Evolutionary conservation across 164 flowering plant species (phyloP).

Genomic region (Litsea cubeba): DNA sequence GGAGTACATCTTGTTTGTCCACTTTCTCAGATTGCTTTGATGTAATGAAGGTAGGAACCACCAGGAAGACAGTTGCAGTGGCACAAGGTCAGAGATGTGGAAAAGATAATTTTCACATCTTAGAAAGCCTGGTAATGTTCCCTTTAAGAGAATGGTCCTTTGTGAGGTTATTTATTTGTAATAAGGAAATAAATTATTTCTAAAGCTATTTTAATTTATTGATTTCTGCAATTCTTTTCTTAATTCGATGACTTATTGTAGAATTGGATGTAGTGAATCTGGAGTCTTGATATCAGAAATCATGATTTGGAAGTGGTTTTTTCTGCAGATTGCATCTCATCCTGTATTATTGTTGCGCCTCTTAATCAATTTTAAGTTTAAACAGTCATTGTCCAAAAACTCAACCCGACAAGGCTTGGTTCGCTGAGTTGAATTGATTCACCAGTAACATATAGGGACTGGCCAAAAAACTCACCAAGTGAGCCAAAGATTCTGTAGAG

Average conservation of each 20-base stretch:
- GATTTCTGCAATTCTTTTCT: not conserved
- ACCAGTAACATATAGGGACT: no score
- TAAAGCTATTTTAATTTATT: not conserved
- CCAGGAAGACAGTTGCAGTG: conserved; percentile 68
- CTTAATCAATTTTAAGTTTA: no score
- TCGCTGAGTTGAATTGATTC: no score
- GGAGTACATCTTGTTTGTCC: not conserved
- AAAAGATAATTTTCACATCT: conserved; percentile 52
- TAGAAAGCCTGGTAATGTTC: conserved; percentile 69
- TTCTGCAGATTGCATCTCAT: no score
- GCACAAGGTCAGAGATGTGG: conserved; percentile 86
- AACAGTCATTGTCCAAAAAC: no score
- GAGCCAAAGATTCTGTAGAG: no score
- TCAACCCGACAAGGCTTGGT: no score
- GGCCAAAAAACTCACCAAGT: no score
- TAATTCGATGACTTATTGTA: not conserved
- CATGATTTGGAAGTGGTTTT: not conserved
- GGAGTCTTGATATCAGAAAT: not conserved
- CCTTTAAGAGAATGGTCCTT: not conserved
- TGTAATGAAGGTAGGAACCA: conserved; percentile 61
- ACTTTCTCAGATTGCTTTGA: conserved; percentile 3
- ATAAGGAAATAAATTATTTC: not conserved
- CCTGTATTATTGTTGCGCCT: no score
- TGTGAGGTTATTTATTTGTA: not conserved
- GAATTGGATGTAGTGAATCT: not conserved